These are phyloP conservation scores for Pyrenophora seminiperda DNA, from an alignment of 2,329 filamentous ascomycete species.

Conservation along the genomic window DNA sequence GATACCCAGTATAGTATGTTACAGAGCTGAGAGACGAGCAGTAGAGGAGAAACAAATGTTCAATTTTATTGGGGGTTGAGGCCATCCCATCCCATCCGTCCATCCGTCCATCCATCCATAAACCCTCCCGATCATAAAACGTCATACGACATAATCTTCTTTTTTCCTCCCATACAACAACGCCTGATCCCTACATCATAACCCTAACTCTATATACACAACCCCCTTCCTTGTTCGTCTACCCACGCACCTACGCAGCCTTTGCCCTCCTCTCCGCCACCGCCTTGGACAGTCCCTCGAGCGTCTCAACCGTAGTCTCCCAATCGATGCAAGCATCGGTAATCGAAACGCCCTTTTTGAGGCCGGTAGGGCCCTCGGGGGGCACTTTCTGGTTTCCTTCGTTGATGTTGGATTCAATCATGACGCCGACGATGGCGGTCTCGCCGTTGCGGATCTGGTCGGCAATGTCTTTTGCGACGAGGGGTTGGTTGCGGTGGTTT, in stretches of 20 bases:
- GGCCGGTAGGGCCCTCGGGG: constrained; percentile 72
- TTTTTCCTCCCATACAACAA: not conserved
- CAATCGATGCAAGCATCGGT: constrained; percentile 96
- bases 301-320: constrained; percentile 79
- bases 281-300: constrained; percentile 84
- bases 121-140: not conserved
- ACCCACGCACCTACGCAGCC: not conserved
- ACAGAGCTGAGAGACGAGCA: too few species aligned
- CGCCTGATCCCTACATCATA: not conserved
- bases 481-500: constrained; percentile 95
- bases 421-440: constrained; percentile 88
- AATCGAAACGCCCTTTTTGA: constrained; percentile 91
- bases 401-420: constrained; percentile 98
- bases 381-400: constrained; percentile 82
- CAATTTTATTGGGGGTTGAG: not conserved
- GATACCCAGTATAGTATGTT: constrained; percentile 1
- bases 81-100: too few species aligned
- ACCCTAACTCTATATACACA: not conserved
- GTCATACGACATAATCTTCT: not conserved
- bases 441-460: constrained; percentile 89
- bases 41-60: not conserved
- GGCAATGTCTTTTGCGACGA: constrained; percentile 79
- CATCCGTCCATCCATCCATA: too few species aligned
- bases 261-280: constrained; percentile 73
- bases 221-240: too few species aligned